phyloP scores from a whole-genome alignment of 495 filamentous ascomycete genomes.

The Trichodelitschia bisporula region DNA sequence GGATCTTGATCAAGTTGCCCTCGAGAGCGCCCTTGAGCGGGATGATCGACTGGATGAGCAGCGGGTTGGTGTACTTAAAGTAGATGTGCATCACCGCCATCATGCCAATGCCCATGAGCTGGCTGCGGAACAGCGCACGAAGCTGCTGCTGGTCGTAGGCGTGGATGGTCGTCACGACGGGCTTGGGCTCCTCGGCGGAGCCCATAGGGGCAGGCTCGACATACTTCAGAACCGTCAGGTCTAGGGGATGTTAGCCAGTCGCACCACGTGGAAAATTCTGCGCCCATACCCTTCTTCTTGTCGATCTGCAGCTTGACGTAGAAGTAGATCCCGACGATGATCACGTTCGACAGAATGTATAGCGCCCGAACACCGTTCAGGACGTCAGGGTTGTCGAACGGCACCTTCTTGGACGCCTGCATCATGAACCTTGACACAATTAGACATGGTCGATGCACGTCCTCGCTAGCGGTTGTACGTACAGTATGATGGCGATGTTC shows the following conservation, averaged over 20 bases:
- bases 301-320: constrained; percentile 65
- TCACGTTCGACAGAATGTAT: constrained; percentile 70
- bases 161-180: constrained; percentile 83
- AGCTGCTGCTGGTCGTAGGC: constrained; percentile 79
- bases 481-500: constrained; percentile 14
- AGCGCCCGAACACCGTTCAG: constrained; percentile 59
- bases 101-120: constrained; percentile 90
- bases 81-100: constrained; percentile 97
- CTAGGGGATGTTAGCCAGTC: constrained; percentile 19
- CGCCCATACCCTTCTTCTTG: constrained; percentile 67
- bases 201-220: constrained; percentile 87
- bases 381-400: constrained; percentile 76
- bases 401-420: constrained; percentile 88
- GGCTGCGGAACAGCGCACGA: constrained; percentile 54
- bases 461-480: neutral
- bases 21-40: constrained; percentile 89
- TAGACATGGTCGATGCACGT: neutral
- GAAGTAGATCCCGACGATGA: constrained; percentile 64
- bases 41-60: constrained; percentile 95
- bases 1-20: constrained; percentile 84
- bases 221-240: constrained; percentile 95
- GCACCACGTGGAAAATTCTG: neutral
- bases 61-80: constrained; percentile 97
- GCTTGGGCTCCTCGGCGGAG: constrained; percentile 74
- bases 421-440: constrained; percentile 42